Conservation (phyloP, 225 moss, liverwort and hornwort genomes). For the Climacium dendroides region DNA sequence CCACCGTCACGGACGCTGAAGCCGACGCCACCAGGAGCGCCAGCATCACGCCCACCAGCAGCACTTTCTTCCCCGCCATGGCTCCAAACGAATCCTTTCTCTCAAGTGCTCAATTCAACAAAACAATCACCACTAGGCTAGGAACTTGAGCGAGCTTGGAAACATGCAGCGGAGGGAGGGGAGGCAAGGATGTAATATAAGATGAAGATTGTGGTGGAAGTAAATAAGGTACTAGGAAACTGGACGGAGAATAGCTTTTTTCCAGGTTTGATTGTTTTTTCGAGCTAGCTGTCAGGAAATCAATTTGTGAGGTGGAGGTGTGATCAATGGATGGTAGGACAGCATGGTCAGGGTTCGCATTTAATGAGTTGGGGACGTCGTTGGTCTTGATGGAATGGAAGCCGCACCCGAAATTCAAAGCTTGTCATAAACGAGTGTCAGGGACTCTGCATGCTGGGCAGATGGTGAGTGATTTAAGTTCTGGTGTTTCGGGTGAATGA, state of each 20-base stretch:
- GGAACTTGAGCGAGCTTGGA: not conserved
- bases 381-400: not conserved
- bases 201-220: not conserved
- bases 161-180: not conserved
- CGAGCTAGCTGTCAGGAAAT: not conserved
- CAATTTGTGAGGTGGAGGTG: slow-evolving; percentile 3
- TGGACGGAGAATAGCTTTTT: not conserved
- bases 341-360: not conserved
- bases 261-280: not conserved
- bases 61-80: slow-evolving; percentile 8
- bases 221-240: not conserved
- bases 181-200: not conserved
- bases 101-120: not conserved
- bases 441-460: not conserved
- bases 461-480: not conserved
- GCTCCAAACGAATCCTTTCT: not conserved
- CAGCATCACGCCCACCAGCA: slow-evolving; percentile 9
- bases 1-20: slow-evolving; percentile 33
- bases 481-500: not conserved
- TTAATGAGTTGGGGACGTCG: not conserved
- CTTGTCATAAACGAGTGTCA: not conserved
- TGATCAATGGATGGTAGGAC: slow-evolving; percentile 1
- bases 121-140: not conserved
- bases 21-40: slow-evolving; percentile 11
- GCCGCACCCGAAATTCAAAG: slow-evolving; percentile 17